Conservation (phyloP, 352 stramenopile species). For the Elongisporangium undulatum region DNA sequence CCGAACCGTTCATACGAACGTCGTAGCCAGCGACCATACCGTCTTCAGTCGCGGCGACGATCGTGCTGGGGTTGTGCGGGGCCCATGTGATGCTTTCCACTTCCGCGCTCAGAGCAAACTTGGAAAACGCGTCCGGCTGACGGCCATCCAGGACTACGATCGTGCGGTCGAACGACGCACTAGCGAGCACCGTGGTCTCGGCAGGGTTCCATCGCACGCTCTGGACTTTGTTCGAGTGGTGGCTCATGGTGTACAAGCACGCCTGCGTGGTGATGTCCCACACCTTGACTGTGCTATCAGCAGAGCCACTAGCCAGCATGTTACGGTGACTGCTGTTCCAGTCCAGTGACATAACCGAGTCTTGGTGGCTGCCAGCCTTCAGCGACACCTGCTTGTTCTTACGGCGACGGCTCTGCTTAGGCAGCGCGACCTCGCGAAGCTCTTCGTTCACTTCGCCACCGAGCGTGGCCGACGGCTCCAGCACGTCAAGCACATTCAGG, state of each 20-base stretch:
- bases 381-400: slow-evolving; percentile 74
- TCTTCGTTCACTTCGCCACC: slow-evolving; percentile 90
- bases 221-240: slow-evolving; percentile 99
- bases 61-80: slow-evolving; percentile 88
- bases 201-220: slow-evolving; percentile 95
- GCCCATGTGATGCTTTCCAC: slow-evolving; percentile 94
- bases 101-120: slow-evolving; percentile 79
- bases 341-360: slow-evolving; percentile 97
- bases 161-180: slow-evolving; percentile 93
- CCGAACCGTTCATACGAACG: slow-evolving; percentile 92
- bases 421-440: slow-evolving; percentile 73
- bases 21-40: slow-evolving; percentile 94
- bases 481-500: slow-evolving; percentile 97
- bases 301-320: slow-evolving; percentile 97
- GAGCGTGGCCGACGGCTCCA: slow-evolving; percentile 95
- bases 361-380: slow-evolving; percentile 93
- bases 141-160: slow-evolving; percentile 94
- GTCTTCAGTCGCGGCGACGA: slow-evolving; percentile 94
- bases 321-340: slow-evolving; percentile 97
- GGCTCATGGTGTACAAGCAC: slow-evolving; percentile 94
- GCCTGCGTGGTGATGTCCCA: slow-evolving; percentile 91
- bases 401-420: slow-evolving; percentile 70
- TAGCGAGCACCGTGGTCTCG: slow-evolving; percentile 95
- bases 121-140: slow-evolving; percentile 72
- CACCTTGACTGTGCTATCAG: slow-evolving; percentile 97